Evolutionary conservation across 2,329 filamentous ascomycete species (phyloP).

Genomic region (Monosporascus sp.): DNA sequence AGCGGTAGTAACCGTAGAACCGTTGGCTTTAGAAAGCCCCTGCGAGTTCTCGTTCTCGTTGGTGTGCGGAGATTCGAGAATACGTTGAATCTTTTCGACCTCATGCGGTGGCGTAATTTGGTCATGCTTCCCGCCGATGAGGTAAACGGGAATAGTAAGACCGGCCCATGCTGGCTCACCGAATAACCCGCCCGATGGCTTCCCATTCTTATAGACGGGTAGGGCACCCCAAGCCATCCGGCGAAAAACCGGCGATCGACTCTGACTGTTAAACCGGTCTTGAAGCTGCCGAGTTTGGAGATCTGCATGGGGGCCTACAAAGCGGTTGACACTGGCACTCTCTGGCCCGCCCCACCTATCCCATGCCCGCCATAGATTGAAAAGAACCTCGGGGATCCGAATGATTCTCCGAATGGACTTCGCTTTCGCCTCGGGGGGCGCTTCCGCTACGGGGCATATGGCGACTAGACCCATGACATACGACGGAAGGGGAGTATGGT

Average conservation of each 20-base stretch:
- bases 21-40: slow-evolving; percentile 1
- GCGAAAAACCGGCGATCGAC: slow-evolving; percentile 74
- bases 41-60: slow-evolving; percentile 5
- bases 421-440: slow-evolving; percentile 50
- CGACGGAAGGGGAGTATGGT: slow-evolving; percentile 48
- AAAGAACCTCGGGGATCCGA: slow-evolving; percentile 64
- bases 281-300: slow-evolving; percentile 62
- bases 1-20: not conserved
- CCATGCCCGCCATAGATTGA: slow-evolving; percentile 71
- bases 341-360: slow-evolving; percentile 73
- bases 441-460: slow-evolving; percentile 70
- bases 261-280: slow-evolving; percentile 74
- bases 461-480: slow-evolving; percentile 72
- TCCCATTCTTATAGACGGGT: slow-evolving; percentile 51
- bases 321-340: slow-evolving; percentile 73
- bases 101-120: slow-evolving; percentile 67
- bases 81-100: slow-evolving; percentile 58
- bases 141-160: slow-evolving; percentile 67
- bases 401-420: slow-evolving; percentile 52
- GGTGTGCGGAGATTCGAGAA: slow-evolving; percentile 22
- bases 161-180: slow-evolving; percentile 66
- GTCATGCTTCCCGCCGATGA: slow-evolving; percentile 76
- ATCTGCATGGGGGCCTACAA: slow-evolving; percentile 65
- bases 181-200: slow-evolving; percentile 59
- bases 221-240: slow-evolving; percentile 72